Conservation (phyloP, 768 basidiomycete species). For the Stropharia rugosoannulata region DNA sequence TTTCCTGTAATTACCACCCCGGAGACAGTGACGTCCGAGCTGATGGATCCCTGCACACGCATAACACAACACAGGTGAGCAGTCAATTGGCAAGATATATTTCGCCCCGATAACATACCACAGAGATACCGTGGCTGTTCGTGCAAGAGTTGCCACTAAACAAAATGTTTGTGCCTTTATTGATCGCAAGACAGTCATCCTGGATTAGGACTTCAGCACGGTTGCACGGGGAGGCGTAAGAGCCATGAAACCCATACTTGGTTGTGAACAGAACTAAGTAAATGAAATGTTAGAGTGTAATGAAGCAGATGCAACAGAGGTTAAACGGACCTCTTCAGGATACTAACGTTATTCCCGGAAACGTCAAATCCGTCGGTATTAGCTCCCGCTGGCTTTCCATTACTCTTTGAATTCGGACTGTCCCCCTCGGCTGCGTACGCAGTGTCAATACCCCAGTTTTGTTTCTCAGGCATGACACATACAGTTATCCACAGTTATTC, state of each 20-base stretch:
- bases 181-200: slow-evolving; percentile 66
- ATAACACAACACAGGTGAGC: background rate
- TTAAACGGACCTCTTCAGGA: slow-evolving; percentile 37
- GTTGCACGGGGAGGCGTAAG: background rate
- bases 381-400: slow-evolving; percentile 35
- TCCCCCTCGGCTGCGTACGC: slow-evolving; percentile 46
- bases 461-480: slow-evolving; percentile 12
- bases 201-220: background rate
- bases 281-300: background rate
- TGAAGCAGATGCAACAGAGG: background rate
- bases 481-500: slow-evolving; percentile 58
- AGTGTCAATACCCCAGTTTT: background rate
- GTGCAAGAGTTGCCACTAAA: slow-evolving; percentile 54
- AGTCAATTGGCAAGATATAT: background rate
- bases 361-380: slow-evolving; percentile 56
- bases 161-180: slow-evolving; percentile 40
- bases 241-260: slow-evolving; percentile 26
- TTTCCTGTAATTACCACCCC: slow-evolving; percentile 50
- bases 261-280: slow-evolving; percentile 30
- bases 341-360: slow-evolving; percentile 33
- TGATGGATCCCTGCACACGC: slow-evolving; percentile 49
- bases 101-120: slow-evolving; percentile 28
- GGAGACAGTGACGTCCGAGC: slow-evolving; percentile 43
- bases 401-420: slow-evolving; percentile 48
- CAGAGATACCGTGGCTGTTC: slow-evolving; percentile 65